phyloP scores from a whole-genome alignment of 164 flowering plant species.

The Magnolia sinica region DNA sequence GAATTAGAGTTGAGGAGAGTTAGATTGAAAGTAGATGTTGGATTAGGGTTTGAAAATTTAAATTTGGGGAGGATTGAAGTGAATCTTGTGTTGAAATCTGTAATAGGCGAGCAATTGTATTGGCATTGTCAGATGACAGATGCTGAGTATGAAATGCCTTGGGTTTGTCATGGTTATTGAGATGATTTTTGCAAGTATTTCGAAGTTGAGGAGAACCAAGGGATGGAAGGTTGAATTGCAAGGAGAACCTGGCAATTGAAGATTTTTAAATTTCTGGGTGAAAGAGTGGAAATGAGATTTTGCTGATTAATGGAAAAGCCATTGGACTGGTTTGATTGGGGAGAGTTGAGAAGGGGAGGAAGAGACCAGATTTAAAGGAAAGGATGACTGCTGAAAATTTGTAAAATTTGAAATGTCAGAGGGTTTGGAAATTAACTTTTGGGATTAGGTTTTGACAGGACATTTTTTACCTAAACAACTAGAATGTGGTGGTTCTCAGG shows the following conservation, averaged over 20 bases:
- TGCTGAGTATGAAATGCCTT: background rate
- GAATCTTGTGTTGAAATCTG: background rate
- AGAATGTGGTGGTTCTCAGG: no score
- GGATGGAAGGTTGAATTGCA: background rate
- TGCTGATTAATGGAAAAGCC: no score
- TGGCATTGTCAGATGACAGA: background rate
- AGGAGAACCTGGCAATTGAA: background rate
- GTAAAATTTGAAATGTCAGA: no score
- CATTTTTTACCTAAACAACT: no score
- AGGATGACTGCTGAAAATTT: background rate
- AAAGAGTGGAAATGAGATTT: background rate
- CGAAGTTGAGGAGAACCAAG: background rate
- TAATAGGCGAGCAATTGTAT: background rate
- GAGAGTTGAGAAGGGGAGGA: no score
- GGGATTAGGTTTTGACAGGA: no score
- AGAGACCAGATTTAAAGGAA: no score
- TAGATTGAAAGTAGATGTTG: background rate
- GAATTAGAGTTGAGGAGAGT: background rate
- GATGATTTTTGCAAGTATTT: background rate
- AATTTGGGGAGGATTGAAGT: background rate
- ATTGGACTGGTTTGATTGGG: background rate
- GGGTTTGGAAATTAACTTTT: no score
- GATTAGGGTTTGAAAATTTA: background rate
- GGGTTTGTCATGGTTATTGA: background rate
- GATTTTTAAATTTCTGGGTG: background rate